Evolutionary conservation across 2,329 filamentous ascomycete genomes (phyloP).

Genomic region (Penicillium verrucosum): DNA sequence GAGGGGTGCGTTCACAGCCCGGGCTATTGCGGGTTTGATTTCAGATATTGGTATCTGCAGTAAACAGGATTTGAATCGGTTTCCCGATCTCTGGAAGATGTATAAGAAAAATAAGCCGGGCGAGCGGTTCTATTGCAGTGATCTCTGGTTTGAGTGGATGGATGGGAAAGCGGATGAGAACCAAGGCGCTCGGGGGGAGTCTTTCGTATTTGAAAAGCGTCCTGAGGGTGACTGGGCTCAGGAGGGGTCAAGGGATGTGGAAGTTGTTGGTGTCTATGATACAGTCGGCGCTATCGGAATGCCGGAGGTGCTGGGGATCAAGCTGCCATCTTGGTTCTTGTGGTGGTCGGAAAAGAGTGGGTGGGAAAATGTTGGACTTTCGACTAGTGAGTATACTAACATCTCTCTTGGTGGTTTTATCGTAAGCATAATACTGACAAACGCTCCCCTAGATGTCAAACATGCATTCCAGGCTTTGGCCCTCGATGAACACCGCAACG

Average conservation of each 20-base stretch:
- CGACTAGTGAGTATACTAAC: conserved; percentile 13
- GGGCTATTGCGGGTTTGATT: conserved; percentile 21
- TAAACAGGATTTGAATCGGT: conserved; percentile 16
- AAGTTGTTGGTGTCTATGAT: conserved; percentile 36
- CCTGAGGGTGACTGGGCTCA: conserved; percentile 13
- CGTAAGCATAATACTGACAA: neutral
- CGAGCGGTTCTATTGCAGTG: conserved; percentile 19
- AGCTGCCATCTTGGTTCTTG: conserved; percentile 5
- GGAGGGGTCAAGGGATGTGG: conserved; percentile 15
- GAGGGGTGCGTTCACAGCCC: conserved; percentile 20
- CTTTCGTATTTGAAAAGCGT: conserved; percentile 12
- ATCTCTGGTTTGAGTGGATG: conserved; percentile 22
- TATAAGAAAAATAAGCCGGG: conserved; percentile 16
- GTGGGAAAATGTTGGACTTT: conserved; percentile 20
- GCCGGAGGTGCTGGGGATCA: conserved; percentile 24
- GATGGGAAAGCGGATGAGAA: conserved; percentile 20
- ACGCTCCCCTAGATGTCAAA: conserved; percentile 24
- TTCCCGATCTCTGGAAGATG: conserved; percentile 20
- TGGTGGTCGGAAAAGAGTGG: neutral
- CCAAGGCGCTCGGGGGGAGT: conserved; percentile 13
- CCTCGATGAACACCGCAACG: conserved; percentile 39
- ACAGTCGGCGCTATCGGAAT: conserved; percentile 35
- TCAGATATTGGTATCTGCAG: conserved; percentile 22
- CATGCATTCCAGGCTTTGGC: conserved; percentile 42
- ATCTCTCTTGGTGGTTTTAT: neutral